These are phyloP conservation scores for California macrophylla DNA, from an alignment of 441 rosid genomes.

Conservation along the genomic window DNA sequence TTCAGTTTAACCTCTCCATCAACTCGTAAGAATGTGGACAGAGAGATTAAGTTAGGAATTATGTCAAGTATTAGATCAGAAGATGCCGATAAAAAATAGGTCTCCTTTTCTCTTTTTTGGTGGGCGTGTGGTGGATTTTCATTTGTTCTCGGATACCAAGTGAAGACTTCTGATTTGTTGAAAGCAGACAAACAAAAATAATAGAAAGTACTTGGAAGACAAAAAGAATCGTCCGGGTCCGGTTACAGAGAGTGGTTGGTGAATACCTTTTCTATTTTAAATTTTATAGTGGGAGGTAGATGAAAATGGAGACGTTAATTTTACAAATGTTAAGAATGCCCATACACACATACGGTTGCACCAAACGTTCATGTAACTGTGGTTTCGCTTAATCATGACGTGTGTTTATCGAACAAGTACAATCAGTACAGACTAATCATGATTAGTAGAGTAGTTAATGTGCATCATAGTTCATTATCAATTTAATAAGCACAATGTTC, in stretches of 20 bases:
- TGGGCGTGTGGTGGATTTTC: not conserved
- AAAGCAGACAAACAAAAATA: not conserved
- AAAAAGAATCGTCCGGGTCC: constrained; percentile 6
- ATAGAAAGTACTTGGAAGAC: not conserved
- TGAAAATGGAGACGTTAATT: not conserved
- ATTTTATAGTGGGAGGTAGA: not conserved
- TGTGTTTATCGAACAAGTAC: too few species aligned
- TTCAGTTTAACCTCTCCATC: too few species aligned
- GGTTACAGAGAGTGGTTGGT: not conserved
- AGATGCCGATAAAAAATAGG: too few species aligned
- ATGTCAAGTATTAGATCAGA: too few species aligned
- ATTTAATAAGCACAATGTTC: too few species aligned
- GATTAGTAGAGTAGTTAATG: too few species aligned
- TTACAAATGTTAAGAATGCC: not conserved
- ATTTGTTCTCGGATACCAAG: not conserved
- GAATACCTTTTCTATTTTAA: not conserved
- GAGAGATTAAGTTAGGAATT: too few species aligned
- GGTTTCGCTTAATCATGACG: too few species aligned
- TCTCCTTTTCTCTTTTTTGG: not conserved
- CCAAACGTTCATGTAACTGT: not conserved
- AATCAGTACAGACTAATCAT: too few species aligned
- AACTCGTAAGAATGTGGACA: too few species aligned
- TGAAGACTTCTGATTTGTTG: not conserved
- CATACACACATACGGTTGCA: not conserved
- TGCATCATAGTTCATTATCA: too few species aligned